phyloP scores from a whole-genome alignment of 2,329 filamentous ascomycete genomes.

The Claviceps humidiphila region DNA sequence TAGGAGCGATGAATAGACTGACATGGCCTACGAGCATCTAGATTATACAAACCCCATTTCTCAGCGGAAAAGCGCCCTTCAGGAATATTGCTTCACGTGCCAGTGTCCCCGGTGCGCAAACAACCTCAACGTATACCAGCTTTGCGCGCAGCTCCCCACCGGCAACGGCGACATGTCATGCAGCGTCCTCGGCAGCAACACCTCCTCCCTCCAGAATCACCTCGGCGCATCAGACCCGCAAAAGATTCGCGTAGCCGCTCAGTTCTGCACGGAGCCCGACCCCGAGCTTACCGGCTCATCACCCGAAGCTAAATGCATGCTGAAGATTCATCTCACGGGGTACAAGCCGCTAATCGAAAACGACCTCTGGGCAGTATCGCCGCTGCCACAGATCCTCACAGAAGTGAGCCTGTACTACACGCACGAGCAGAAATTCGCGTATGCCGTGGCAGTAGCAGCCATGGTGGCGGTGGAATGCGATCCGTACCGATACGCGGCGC shows the following conservation, averaged over 20 bases:
- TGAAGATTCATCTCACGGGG: constrained; percentile 1
- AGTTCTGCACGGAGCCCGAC: not conserved
- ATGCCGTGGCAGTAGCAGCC: constrained; percentile 32
- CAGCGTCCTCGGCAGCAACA: constrained; percentile 25
- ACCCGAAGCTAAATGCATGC: not conserved
- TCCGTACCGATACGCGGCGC: constrained; percentile 34
- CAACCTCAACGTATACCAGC: constrained; percentile 41
- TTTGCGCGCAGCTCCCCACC: constrained; percentile 28
- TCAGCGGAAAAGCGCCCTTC: constrained; percentile 29
- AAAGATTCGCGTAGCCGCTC: constrained; percentile 10
- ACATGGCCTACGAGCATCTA: constrained; percentile 11
- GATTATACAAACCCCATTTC: constrained; percentile 34
- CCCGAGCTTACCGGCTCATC: not conserved
- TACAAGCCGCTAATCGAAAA: constrained; percentile 14
- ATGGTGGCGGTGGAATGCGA: constrained; percentile 35
- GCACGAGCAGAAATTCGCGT: constrained; percentile 26
- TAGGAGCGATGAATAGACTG: not conserved
- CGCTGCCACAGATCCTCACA: constrained; percentile 31
- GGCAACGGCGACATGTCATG: constrained; percentile 24
- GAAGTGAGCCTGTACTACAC: constrained; percentile 32
- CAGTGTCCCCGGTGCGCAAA: constrained; percentile 34
- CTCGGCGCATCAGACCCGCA: constrained; percentile 11
- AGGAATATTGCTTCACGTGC: constrained; percentile 40
- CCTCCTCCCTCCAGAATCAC: constrained; percentile 8
- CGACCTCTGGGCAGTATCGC: constrained; percentile 35